Percentiles rank a stretch among this genome's conserved stretches.
These are phyloP conservation scores for Triangularia verruculosa DNA, from an alignment of 2,329 filamentous ascomycete species.

Conservation along the genomic window DNA sequence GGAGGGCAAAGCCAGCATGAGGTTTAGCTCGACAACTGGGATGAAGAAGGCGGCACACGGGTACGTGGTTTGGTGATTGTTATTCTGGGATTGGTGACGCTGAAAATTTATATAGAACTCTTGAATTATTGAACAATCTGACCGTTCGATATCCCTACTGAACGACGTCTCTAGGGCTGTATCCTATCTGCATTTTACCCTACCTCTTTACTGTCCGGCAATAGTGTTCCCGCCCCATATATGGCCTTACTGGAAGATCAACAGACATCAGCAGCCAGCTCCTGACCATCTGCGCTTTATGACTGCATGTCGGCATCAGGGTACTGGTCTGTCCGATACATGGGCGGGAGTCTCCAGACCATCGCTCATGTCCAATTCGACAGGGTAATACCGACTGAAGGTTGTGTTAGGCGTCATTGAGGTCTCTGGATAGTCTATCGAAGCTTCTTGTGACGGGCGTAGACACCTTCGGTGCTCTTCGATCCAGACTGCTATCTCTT, in stretches of 20 bases:
- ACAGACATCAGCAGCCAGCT: too few species aligned
- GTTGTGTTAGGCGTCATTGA: not conserved
- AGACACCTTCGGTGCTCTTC: not conserved
- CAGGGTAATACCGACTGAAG: not conserved
- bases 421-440: not conserved
- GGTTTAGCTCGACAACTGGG: too few species aligned
- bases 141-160: not conserved
- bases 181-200: not conserved
- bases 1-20: too few species aligned
- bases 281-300: too few species aligned
- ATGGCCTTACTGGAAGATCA: not conserved
- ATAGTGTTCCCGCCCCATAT: not conserved
- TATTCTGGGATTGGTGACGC: too few species aligned
- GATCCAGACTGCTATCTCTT: not conserved
- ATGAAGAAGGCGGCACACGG: too few species aligned
- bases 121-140: not conserved
- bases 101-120: too few species aligned
- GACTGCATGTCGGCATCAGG: too few species aligned
- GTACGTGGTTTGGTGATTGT: too few species aligned
- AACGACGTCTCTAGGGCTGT: not conserved
- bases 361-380: not conserved
- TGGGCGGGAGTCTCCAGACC: not conserved
- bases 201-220: not conserved
- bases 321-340: not conserved
- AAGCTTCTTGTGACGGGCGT: not conserved